Conservation (phyloP, 345 rosid species). For the Passiflora organensis region DNA sequence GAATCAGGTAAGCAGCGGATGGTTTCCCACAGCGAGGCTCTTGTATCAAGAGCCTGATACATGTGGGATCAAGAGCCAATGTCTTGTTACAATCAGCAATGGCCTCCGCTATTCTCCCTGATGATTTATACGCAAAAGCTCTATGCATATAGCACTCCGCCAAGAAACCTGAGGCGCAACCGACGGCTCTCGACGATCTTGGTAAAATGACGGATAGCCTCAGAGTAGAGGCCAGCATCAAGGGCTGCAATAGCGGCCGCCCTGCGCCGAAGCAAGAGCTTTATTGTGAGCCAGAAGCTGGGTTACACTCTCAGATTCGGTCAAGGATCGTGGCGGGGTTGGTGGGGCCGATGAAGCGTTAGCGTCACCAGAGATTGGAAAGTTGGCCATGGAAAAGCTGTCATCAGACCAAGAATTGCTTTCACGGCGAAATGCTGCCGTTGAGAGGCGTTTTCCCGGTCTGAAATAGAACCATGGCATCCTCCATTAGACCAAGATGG, state of each 20-base stretch:
- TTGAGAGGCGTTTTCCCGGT: conserved; percentile 87
- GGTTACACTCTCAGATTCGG: conserved; percentile 50
- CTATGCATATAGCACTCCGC: conserved; percentile 86
- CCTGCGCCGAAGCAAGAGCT: conserved; percentile 82
- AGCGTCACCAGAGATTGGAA: conserved; percentile 26
- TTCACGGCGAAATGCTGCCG: conserved; percentile 88
- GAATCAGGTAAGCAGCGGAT: conserved; percentile 85
- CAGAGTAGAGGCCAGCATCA: conserved; percentile 68
- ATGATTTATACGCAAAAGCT: conserved; percentile 66
- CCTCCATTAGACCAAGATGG: conserved; percentile 93
- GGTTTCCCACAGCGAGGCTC: conserved; percentile 72
- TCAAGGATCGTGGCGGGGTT: conserved; percentile 42
- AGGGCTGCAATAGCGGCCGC: conserved; percentile 85
- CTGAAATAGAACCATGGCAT: conserved; percentile 89
- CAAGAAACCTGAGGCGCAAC: conserved; percentile 82
- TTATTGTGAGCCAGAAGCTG: conserved; percentile 75
- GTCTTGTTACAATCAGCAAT: conserved; percentile 90
- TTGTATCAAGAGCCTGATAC: conserved; percentile 85
- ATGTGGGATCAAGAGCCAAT: conserved; percentile 69
- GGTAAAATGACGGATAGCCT: conserved; percentile 87
- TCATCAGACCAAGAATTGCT: conserved; percentile 86
- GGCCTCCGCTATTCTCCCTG: conserved; percentile 76
- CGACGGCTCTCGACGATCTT: conserved; percentile 88
- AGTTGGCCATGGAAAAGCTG: conserved; percentile 56
- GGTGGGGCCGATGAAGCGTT: conserved; percentile 35